These are phyloP conservation scores for Annulohypoxylon maeteangense DNA, from an alignment of 495 filamentous ascomycete genomes.

Conservation along the genomic window DNA sequence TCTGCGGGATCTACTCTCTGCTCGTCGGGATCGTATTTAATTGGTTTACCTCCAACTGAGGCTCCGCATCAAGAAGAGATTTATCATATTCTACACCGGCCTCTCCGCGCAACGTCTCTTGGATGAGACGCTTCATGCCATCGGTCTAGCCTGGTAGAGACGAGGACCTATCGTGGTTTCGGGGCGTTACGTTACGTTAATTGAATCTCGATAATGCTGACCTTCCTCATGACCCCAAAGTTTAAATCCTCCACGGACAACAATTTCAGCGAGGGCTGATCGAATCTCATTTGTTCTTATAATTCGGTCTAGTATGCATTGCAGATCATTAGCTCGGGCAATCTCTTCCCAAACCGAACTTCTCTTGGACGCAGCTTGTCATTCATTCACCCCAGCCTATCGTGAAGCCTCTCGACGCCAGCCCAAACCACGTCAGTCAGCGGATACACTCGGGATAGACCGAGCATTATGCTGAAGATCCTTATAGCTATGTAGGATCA, in stretches of 20 bases:
- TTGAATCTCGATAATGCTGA: slow-evolving; percentile 29
- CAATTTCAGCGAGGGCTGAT: background rate
- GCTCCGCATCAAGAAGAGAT: slow-evolving; percentile 43
- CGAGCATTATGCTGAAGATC: slow-evolving; percentile 23
- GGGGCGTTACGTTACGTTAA: slow-evolving; percentile 38
- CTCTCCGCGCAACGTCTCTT: slow-evolving; percentile 27
- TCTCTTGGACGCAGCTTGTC: slow-evolving; percentile 20
- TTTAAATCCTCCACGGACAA: slow-evolving; percentile 27
- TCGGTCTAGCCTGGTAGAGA: slow-evolving; percentile 12
- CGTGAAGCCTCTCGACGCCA: slow-evolving; percentile 36
- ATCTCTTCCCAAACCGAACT: slow-evolving; percentile 39
- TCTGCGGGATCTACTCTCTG: slow-evolving; percentile 40
- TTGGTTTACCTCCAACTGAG: slow-evolving; percentile 33
- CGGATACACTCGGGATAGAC: slow-evolving; percentile 35
- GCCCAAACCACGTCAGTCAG: slow-evolving; percentile 35
- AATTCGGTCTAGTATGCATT: slow-evolving; percentile 28
- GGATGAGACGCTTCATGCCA: slow-evolving; percentile 18
- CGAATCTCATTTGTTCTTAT: slow-evolving; percentile 19
- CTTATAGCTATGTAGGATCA: slow-evolving; percentile 5
- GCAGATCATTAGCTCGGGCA: slow-evolving; percentile 34
- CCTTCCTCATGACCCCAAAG: slow-evolving; percentile 22
- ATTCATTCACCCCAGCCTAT: slow-evolving; percentile 32
- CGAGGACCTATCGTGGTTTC: slow-evolving; percentile 4
- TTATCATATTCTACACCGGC: slow-evolving; percentile 35
- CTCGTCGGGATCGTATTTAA: slow-evolving; percentile 17